A percentile compares a stretch with the other conserved stretches of the same genome.
phyloP scores from a whole-genome alignment of 306 rosid genomes.

The Ceratonia siliqua region DNA sequence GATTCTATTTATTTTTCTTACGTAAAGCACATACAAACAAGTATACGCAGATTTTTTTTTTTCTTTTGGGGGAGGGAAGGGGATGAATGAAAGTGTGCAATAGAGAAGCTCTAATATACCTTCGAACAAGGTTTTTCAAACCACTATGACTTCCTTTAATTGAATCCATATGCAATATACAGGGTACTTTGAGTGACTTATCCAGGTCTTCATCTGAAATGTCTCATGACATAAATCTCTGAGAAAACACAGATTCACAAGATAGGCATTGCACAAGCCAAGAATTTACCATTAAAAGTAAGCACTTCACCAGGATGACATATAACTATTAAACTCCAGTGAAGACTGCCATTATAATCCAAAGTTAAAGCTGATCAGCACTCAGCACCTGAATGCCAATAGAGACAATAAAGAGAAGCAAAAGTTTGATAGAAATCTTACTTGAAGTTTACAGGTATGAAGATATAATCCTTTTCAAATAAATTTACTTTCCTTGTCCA shows the following conservation, averaged over 20 bases:
- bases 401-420: constrained; percentile 23
- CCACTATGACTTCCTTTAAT: constrained; percentile 71
- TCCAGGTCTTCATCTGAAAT: constrained; percentile 52
- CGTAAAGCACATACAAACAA: neutral
- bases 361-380: constrained; percentile 35
- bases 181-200: constrained; percentile 57
- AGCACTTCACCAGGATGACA: constrained; percentile 79
- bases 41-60: neutral
- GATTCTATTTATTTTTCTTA: neutral
- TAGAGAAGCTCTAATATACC: constrained; percentile 49
- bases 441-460: constrained; percentile 89
- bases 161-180: constrained; percentile 87
- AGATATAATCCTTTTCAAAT: constrained; percentile 78
- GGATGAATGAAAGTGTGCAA: constrained; percentile 13
- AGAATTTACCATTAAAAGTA: constrained; percentile 53
- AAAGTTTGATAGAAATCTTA: constrained; percentile 41
- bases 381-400: constrained; percentile 31
- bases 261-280: constrained; percentile 4
- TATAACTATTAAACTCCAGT: constrained; percentile 84
- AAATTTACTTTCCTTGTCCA: constrained; percentile 89
- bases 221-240: constrained; percentile 26
- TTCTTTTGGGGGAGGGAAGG: neutral
- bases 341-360: constrained; percentile 54
- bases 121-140: constrained; percentile 70
- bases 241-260: constrained; percentile 22